phyloP scores from a whole-genome alignment of 2,329 filamentous ascomycete species.

The Trichoderma polysporum region DNA sequence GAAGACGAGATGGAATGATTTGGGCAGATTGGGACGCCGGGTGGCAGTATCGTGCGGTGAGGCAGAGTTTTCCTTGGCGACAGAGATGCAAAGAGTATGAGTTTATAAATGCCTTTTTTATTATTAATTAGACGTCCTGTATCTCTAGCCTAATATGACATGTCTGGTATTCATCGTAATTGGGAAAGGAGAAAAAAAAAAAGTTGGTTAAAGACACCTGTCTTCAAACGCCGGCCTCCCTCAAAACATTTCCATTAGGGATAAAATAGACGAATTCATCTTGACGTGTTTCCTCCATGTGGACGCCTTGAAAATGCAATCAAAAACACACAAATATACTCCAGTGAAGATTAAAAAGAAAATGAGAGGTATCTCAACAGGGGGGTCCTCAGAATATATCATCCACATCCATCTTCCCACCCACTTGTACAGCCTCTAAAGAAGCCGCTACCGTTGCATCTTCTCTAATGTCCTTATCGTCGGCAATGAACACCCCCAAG shows the following conservation, averaged over 20 bases:
- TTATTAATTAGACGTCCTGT: not conserved
- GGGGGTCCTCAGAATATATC: slow-evolving; percentile 40
- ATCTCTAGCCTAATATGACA: slow-evolving; percentile 15
- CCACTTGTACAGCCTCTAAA: slow-evolving; percentile 36
- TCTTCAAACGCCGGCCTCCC: not conserved
- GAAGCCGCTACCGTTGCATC: slow-evolving; percentile 37
- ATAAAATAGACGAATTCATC: not conserved
- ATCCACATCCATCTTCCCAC: slow-evolving; percentile 50
- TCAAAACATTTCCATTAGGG: not conserved
- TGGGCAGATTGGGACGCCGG: not conserved
- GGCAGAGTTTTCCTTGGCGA: not conserved
- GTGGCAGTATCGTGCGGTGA: not conserved
- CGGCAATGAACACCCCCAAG: slow-evolving; percentile 79
- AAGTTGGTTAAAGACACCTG: not conserved
- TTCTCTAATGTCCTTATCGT: slow-evolving; percentile 59
- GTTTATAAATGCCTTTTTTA: not conserved
- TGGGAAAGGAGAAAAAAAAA: not conserved
- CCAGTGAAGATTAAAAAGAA: not conserved
- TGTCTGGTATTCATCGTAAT: slow-evolving; percentile 14
- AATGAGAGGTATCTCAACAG: not conserved
- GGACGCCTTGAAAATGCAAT: not conserved
- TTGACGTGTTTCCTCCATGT: not conserved
- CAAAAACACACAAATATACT: not conserved
- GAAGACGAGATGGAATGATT: not conserved
- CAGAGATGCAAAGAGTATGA: slow-evolving; percentile 6